Evolutionary conservation across 1,284 basidiomycete species (phyloP).

Genomic region (Volvariella surrecta): DNA sequence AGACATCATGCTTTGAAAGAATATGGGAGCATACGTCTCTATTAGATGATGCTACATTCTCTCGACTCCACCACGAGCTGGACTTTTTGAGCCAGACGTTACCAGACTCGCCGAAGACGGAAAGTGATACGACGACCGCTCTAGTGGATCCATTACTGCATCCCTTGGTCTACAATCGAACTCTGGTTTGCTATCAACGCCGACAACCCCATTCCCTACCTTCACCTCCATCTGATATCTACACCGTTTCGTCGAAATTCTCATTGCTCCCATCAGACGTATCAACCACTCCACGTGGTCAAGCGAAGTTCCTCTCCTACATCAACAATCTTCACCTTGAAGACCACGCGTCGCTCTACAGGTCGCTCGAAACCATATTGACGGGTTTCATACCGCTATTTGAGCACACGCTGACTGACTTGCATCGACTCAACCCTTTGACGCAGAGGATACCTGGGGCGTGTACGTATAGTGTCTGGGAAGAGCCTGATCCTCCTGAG

Average conservation of each 20-base stretch:
- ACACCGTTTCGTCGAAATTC: slow-evolving; percentile 28
- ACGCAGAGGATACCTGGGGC: slow-evolving; percentile 30
- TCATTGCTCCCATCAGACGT: slow-evolving; percentile 40
- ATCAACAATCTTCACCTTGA: slow-evolving; percentile 47
- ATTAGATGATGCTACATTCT: slow-evolving; percentile 12
- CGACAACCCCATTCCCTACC: slow-evolving; percentile 17
- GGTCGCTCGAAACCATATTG: slow-evolving; percentile 26
- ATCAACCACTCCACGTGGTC: slow-evolving; percentile 22
- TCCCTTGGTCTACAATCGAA: slow-evolving; percentile 34
- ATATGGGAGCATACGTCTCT: slow-evolving; percentile 39
- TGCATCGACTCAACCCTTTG: slow-evolving; percentile 39
- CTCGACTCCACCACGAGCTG: slow-evolving; percentile 15
- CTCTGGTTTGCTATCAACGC: slow-evolving; percentile 23
- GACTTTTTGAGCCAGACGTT: slow-evolving; percentile 12
- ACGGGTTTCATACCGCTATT: slow-evolving; percentile 37
- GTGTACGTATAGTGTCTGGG: slow-evolving; percentile 34
- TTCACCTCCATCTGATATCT: slow-evolving; percentile 23
- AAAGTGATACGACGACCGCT: slow-evolving; percentile 16
- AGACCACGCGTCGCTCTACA: slow-evolving; percentile 23
- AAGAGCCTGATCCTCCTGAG: slow-evolving; percentile 40
- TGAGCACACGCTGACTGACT: slow-evolving; percentile 42
- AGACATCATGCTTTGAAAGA: slow-evolving; percentile 46
- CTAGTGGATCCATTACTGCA: slow-evolving; percentile 39
- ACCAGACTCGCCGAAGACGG: slow-evolving; percentile 12
- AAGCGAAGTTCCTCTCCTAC: slow-evolving; percentile 33